Evolutionary conservation across 345 rosid genomes (phyloP).

Genomic region (Arabidopsis thaliana): TAIR10.1 NC_003074.8:10213001-10213500

Average conservation of each 20-base stretch:
- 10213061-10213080: slow-evolving; percentile 30
- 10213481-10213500: too few species aligned
- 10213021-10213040: slow-evolving; percentile 32
- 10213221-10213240: not conserved
- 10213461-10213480: not conserved
- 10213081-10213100: not conserved
- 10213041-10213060: not conserved
- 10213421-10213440: not conserved
- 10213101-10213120: not conserved
- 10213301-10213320: slow-evolving; percentile 33
- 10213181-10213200: slow-evolving; percentile 2
- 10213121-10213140: too few species aligned
- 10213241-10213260: not conserved
- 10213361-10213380: slow-evolving; percentile 38
- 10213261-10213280: not conserved
- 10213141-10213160: too few species aligned
- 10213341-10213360: slow-evolving; percentile 15
- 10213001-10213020: slow-evolving; percentile 37
- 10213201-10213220: not conserved
- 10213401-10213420: not conserved
- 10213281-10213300: slow-evolving; percentile 16
- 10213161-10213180: not conserved
- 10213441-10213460: not conserved
- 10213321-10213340: slow-evolving; percentile 15
- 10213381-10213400: not conserved